These are phyloP conservation scores for Eleusine coracana DNA, from an alignment of 176 grass and related monocot species.

Conservation along the genomic window DNA sequence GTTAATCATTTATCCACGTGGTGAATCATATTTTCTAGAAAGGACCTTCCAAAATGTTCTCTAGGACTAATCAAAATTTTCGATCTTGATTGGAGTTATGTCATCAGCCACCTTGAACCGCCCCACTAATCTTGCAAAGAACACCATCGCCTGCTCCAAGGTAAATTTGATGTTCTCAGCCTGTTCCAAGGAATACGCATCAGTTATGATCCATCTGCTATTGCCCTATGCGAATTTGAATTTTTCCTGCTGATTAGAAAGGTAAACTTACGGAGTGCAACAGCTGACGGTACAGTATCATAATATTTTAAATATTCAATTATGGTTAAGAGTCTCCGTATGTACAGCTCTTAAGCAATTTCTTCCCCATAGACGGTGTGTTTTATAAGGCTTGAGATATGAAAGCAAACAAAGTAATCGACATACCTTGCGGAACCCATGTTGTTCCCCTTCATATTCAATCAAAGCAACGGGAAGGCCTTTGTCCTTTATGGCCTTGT, in stretches of 20 bases:
- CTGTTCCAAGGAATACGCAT: conserved; percentile 48
- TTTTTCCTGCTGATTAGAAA: neutral
- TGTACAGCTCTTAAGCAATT: neutral
- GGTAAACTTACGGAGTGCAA: neutral
- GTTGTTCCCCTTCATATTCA: conserved; percentile 94
- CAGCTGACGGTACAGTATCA: neutral
- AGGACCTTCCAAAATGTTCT: neutral
- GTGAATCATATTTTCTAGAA: neutral
- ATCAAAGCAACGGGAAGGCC: conserved; percentile 91
- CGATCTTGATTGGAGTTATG: conserved; percentile 86
- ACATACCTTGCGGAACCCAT: conserved; percentile 83
- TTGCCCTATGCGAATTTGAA: neutral
- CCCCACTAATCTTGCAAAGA: conserved; percentile 76
- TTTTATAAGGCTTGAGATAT: neutral
- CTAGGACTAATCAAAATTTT: conserved; percentile 60
- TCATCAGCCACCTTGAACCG: conserved; percentile 74
- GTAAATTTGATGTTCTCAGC: conserved; percentile 94
- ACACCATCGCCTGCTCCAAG: conserved; percentile 87
- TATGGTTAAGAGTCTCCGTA: neutral
- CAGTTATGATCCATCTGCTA: neutral
- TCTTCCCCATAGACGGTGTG: neutral
- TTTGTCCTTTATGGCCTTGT: conserved; percentile 81
- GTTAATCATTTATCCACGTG: neutral
- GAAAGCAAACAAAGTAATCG: neutral
- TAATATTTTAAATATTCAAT: conserved; percentile 7